Percentiles rank a stretch among this genome's conserved stretches.
phyloP scores from a whole-genome alignment of 495 filamentous ascomycete genomes.

The Cercophora newfieldiana region DNA sequence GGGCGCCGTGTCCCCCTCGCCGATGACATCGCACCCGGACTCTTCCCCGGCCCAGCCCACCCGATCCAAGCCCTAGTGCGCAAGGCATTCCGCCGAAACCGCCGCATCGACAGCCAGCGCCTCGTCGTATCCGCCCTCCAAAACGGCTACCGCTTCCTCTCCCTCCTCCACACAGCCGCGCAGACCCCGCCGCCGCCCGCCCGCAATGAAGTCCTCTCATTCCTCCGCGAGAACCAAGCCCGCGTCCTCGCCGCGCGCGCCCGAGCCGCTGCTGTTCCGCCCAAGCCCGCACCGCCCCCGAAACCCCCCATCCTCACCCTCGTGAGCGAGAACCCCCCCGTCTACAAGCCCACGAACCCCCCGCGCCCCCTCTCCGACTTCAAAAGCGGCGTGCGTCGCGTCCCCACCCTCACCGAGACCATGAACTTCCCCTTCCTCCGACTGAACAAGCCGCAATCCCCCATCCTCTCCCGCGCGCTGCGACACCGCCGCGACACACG shows the following conservation, averaged over 20 bases:
- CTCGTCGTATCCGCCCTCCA: constrained; percentile 56
- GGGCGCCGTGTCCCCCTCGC: constrained; percentile 50
- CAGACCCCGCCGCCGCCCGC: constrained; percentile 17
- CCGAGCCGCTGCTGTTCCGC: constrained; percentile 9
- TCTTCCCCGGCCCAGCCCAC: constrained; percentile 37
- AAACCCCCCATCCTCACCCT: constrained; percentile 33
- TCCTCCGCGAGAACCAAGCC: constrained; percentile 35
- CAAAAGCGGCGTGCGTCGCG: constrained; percentile 52
- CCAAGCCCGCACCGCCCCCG: constrained; percentile 16
- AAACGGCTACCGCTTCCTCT: constrained; percentile 59
- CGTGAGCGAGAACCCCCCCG: constrained; percentile 34
- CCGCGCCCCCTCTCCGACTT: constrained; percentile 46
- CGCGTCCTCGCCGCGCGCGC: constrained; percentile 21
- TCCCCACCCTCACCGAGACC: constrained; percentile 60
- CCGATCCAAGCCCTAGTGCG: constrained; percentile 46
- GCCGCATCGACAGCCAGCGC: constrained; percentile 52
- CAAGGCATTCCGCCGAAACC: constrained; percentile 60
- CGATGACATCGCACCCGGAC: constrained; percentile 41
- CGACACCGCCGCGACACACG: constrained; percentile 51
- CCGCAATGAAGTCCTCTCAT: constrained; percentile 33
- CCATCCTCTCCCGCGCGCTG: constrained; percentile 56
- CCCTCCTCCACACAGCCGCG: constrained; percentile 24
- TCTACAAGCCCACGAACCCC: constrained; percentile 43
- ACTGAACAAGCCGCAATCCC: constrained; percentile 67
- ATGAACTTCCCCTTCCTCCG: constrained; percentile 68